Base-by-base conservation (phyloP, 306 rosid genomes). In the Luffa aegyptiaca region DNA sequence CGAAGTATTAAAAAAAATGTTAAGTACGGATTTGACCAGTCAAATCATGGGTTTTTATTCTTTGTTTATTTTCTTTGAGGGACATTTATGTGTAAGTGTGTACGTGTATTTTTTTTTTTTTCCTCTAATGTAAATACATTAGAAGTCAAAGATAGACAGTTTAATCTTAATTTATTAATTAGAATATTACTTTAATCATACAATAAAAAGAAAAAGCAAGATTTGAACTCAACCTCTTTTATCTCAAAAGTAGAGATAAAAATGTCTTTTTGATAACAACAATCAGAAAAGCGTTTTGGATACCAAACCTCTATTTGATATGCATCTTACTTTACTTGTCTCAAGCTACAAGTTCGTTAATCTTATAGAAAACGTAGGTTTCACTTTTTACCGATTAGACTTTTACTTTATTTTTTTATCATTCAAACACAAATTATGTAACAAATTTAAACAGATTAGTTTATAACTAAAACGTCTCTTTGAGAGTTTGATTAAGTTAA, bases 21-120 rank as follows among this genome's bases (percentile, higher is more conserved):
- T 55, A 76, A 55, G 80, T 59, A 57, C 55, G 80, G 69, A 55
- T 77, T 77, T 77, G 80, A 77, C 80, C 55, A 14, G 80, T 77
- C 80, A 77, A 77, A 41, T 6, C 69, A 20, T 37, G 35, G 51
- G 80, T 14, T 77, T 57, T 57, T 39, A 3, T 76, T 10, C 41
- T 0, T 77, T n/a, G 17, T 57, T 75, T 55, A 49, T 53, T 75
- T 35, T 33, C 63, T 52, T 53, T 75, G 52, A 68, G 51, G 17
- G 53, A 68, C 76, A 70, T 41, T 56, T 53, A 49, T 55, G 49
- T 75, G 64, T 70, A 45, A 46, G 10, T 45, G 76, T 70, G 76
- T 70, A 45, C 55, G n/a, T 45, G 20, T 33, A 62, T 62, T 10
- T 26, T 31, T 11, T 62, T 10, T 31, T 62, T 6, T 20, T 2